A percentile compares a stretch with the other conserved stretches of the same genome.
phyloP scores from a whole-genome alignment of 768 basidiomycete species.

The Suillus lakei region DNA sequence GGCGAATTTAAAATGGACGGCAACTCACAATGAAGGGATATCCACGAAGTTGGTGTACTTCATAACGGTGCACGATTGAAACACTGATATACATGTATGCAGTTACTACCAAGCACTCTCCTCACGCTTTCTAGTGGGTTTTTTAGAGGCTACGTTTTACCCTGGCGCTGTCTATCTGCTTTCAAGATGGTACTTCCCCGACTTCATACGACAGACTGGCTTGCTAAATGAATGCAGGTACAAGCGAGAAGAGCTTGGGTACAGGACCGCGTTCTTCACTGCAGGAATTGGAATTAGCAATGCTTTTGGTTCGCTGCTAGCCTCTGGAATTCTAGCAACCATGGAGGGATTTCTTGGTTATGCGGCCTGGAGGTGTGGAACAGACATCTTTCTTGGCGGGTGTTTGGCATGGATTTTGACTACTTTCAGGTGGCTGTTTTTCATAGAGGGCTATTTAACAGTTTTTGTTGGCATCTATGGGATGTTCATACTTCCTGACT shows the following conservation, averaged over 20 bases:
- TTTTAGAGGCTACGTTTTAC: slow-evolving; percentile 64
- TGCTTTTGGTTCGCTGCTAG: slow-evolving; percentile 78
- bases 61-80: background rate
- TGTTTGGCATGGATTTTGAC: background rate
- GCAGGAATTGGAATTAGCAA: slow-evolving; percentile 76
- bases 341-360: slow-evolving; percentile 73
- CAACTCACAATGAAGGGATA: slow-evolving; percentile 33
- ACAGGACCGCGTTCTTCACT: slow-evolving; percentile 67
- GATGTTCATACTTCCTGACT: slow-evolving; percentile 71
- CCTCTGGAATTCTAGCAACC: slow-evolving; percentile 66
- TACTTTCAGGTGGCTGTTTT: slow-evolving; percentile 66
- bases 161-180: slow-evolving; percentile 68
- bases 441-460: slow-evolving; percentile 62
- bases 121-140: slow-evolving; percentile 75
- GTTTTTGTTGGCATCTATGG: slow-evolving; percentile 52
- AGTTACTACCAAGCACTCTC: slow-evolving; percentile 63
- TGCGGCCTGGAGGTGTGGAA: slow-evolving; percentile 67
- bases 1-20: background rate
- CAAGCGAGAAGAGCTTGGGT: slow-evolving; percentile 66
- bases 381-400: background rate
- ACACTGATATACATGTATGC: slow-evolving; percentile 8
- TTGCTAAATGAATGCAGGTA: slow-evolving; percentile 47
- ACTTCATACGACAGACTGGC: background rate
- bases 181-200: slow-evolving; percentile 56
- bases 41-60: slow-evolving; percentile 28